Evolutionary conservation across 2,329 filamentous ascomycete genomes (phyloP).

Genomic region (Penicillium sp.): DNA sequence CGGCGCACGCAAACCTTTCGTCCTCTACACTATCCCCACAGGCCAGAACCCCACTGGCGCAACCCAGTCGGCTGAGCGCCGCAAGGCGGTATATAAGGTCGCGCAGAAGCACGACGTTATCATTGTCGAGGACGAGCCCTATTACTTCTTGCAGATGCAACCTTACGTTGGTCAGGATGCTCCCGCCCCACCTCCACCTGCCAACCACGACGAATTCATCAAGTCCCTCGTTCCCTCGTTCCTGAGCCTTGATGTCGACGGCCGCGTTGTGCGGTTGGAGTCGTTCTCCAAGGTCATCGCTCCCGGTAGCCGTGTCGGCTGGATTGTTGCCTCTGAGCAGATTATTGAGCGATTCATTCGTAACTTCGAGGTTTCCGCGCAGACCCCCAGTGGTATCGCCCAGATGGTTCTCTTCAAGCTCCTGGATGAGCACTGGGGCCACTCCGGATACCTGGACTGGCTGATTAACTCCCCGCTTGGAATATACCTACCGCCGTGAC

Average conservation of each 20-base stretch:
- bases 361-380: slow-evolving; percentile 78
- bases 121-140: slow-evolving; percentile 91
- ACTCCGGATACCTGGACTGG: slow-evolving; percentile 86
- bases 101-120: slow-evolving; percentile 80
- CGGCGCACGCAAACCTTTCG: slow-evolving; percentile 61
- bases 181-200: slow-evolving; percentile 55
- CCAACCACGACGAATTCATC: slow-evolving; percentile 70
- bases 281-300: slow-evolving; percentile 91
- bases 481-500: slow-evolving; percentile 79
- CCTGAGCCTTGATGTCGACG: slow-evolving; percentile 78
- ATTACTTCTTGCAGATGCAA: slow-evolving; percentile 87
- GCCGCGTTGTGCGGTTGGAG: slow-evolving; percentile 84
- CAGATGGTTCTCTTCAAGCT: slow-evolving; percentile 85
- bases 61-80: slow-evolving; percentile 67
- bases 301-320: slow-evolving; percentile 77
- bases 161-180: slow-evolving; percentile 61
- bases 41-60: slow-evolving; percentile 91
- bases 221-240: slow-evolving; percentile 69
- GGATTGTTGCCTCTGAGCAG: slow-evolving; percentile 85
- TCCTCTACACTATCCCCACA: slow-evolving; percentile 72
- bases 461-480: slow-evolving; percentile 73
- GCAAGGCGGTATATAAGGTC: slow-evolving; percentile 71
- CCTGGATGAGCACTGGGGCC: slow-evolving; percentile 91
- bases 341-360: slow-evolving; percentile 78
- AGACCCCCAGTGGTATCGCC: slow-evolving; percentile 80